Conservation (phyloP, 2,329 filamentous ascomycete species). For the Coniochaeta prunicola region DNA sequence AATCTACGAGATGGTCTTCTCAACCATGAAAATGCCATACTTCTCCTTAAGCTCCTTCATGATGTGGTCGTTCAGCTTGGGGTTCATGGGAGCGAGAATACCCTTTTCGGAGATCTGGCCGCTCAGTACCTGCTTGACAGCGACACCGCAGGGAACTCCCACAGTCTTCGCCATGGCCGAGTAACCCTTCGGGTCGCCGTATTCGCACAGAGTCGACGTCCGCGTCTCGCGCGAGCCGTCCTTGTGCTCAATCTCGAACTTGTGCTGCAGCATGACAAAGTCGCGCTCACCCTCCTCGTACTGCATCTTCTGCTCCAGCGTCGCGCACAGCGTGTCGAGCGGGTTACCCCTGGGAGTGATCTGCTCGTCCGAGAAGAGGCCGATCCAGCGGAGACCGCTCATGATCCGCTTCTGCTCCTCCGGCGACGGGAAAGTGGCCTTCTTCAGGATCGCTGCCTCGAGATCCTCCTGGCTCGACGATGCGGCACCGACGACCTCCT, state of each 20-base stretch:
- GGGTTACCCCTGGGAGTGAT: slow-evolving; percentile 71
- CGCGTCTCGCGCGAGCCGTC: slow-evolving; percentile 71
- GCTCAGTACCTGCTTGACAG: slow-evolving; percentile 71
- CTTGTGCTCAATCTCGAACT: slow-evolving; percentile 76
- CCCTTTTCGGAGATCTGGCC: slow-evolving; percentile 67
- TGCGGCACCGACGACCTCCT: slow-evolving; percentile 64
- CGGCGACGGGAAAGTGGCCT: slow-evolving; percentile 62
- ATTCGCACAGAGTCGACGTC: slow-evolving; percentile 76
- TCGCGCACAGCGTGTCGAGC: slow-evolving; percentile 84
- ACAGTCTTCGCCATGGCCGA: slow-evolving; percentile 66
- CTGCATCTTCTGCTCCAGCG: slow-evolving; percentile 86
- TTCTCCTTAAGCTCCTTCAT: slow-evolving; percentile 73
- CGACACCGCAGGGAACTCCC: slow-evolving; percentile 46
- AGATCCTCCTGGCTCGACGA: slow-evolving; percentile 64
- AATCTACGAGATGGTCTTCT: slow-evolving; percentile 50
- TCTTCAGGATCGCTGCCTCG: slow-evolving; percentile 63
- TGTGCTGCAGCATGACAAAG: slow-evolving; percentile 73
- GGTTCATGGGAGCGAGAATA: slow-evolving; percentile 69
- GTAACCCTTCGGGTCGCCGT: slow-evolving; percentile 72
- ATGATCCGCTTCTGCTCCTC: slow-evolving; percentile 66
- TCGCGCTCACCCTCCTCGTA: slow-evolving; percentile 79
- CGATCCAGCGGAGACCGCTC: slow-evolving; percentile 63
- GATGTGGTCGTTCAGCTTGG: slow-evolving; percentile 63
- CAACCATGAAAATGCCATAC: slow-evolving; percentile 65
- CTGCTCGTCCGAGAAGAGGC: slow-evolving; percentile 58